Evolutionary conservation across 2,329 filamentous ascomycete species (phyloP).

Genomic region (Rutstroemia sp.): DNA sequence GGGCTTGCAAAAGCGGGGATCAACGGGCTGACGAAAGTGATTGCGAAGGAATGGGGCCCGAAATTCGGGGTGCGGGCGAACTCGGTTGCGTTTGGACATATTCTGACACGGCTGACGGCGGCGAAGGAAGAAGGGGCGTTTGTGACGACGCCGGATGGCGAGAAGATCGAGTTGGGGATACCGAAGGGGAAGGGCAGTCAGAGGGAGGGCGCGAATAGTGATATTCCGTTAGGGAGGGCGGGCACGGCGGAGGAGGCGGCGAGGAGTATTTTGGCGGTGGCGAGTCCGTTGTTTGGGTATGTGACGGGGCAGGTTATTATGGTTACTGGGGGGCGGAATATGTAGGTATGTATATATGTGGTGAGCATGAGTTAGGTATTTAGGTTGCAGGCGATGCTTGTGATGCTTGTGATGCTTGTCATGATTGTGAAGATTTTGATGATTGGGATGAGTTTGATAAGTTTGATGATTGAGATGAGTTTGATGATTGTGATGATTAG

Average conservation of each 20-base stretch:
- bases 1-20: conserved; percentile 78
- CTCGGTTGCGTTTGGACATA: conserved; percentile 77
- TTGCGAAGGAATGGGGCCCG: conserved; percentile 88
- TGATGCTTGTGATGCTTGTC: too few species aligned
- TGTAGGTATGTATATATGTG: conserved; percentile 33
- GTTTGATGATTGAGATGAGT: too few species aligned
- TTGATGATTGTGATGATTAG: too few species aligned
- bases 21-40: conserved; percentile 76
- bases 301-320: conserved; percentile 82
- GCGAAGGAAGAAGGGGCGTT: conserved; percentile 81
- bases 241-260: conserved; percentile 78
- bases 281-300: conserved; percentile 76
- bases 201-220: conserved; percentile 42
- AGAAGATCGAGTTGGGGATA: conserved; percentile 68
- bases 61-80: conserved; percentile 76
- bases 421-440: too few species aligned
- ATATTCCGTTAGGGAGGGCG: conserved; percentile 72
- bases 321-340: conserved; percentile 70
- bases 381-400: too few species aligned
- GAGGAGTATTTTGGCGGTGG: conserved; percentile 66
- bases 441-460: too few species aligned
- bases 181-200: conserved; percentile 49
- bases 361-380: neutral
- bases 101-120: conserved; percentile 71
- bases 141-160: conserved; percentile 66